Evolutionary conservation across 352 stramenopile species (phyloP).

Genomic region (Phytophthora tentaculata): DNA sequence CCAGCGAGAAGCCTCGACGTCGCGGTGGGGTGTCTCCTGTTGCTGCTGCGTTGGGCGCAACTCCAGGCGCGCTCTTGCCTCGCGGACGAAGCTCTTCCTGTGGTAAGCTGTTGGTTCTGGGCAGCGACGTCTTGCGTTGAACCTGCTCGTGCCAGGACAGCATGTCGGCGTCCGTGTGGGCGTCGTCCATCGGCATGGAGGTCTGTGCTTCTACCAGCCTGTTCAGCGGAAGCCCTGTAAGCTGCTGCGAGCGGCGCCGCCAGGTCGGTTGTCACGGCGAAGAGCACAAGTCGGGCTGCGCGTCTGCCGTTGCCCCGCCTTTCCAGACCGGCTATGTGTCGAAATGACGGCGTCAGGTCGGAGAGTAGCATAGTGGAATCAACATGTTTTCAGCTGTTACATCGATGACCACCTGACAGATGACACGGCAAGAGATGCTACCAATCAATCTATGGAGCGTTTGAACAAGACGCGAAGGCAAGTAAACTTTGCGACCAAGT

Average conservation of each 20-base stretch:
- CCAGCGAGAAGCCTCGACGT: conserved; percentile 32
- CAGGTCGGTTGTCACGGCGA: background rate
- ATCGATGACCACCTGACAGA: background rate
- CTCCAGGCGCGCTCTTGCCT: conserved; percentile 22
- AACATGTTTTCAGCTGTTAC: background rate
- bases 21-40: background rate
- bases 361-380: background rate
- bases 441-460: background rate
- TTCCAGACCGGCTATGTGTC: conserved; percentile 6
- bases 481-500: background rate
- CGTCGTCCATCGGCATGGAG: conserved; percentile 19
- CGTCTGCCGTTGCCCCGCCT: conserved; percentile 2
- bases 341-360: background rate
- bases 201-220: conserved; percentile 21
- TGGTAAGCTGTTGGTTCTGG: conserved; percentile 1
- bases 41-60: background rate
- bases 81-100: conserved; percentile 19
- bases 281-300: background rate
- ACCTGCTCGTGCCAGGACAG: conserved; percentile 35
- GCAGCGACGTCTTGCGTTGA: conserved; percentile 36
- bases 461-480: too few relatives aligned
- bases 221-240: conserved; percentile 19
- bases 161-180: conserved; percentile 21
- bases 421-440: background rate
- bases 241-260: background rate